Base-by-base conservation (phyloP, 805 yeast genomes). In the Hanseniaspora meyeri region DNA sequence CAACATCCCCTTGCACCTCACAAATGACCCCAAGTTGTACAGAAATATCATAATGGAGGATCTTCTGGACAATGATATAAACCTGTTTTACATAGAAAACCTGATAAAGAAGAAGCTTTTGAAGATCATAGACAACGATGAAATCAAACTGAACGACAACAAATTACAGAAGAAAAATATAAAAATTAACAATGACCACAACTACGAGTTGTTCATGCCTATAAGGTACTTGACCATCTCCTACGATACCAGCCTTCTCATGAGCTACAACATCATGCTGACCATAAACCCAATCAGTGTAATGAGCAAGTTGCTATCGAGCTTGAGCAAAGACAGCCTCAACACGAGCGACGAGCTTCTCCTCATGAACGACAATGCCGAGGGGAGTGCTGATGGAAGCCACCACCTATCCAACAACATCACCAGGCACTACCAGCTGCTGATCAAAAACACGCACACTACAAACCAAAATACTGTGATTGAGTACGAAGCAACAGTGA, bases 151-250 rank as follows among this genome's bases (percentile, higher is more conserved):
- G 12, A 53, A 14, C 17, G 38, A 43, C 12, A 20, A 37, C 8
- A 42, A 38, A 11, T 10, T 39, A 3, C 7, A 19, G 20, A 8
- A 39, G 4, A 31, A 49, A 10, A 31, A 14, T 32, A 20, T 17
- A 2, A 46, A 46, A 31, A 46, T 53, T 1, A 38, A 31, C 10
- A 46, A 45, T 31, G 46, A 47, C 49, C 14, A 45, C 24, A 52
- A 36, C 20, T 19, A 37, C 9, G 29, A 53, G 4, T 19, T 46
- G 8, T 46, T 46, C 34, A 14, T 53, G 20, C 57, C 57, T 10
- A 39, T 53, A 8, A 53, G 46, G 37, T 53, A 53, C 16, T 34
- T 46, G 3, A 53, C 46, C 2, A 14, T 53, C n/a, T 46, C 57
- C 8, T 53, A 53, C 37, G 17, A 53, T 16, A 47, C 39, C 16